Conservation (phyloP, 306 rosid genomes). For the Ammopiptanthus mongolicus region DNA sequence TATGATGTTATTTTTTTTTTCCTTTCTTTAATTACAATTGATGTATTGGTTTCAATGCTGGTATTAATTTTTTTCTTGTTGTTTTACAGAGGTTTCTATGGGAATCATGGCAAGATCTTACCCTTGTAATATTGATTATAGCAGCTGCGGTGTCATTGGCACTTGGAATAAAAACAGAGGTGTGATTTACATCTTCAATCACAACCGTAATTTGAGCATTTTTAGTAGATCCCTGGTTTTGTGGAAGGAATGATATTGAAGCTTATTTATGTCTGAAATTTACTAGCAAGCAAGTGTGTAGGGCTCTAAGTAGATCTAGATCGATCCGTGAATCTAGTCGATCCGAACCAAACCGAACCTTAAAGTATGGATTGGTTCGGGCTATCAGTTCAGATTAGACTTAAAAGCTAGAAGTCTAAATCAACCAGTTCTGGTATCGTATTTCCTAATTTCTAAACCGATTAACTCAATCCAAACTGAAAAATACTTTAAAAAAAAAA, state of each 20-base stretch:
- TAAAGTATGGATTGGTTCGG: too few species aligned
- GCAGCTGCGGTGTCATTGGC: slow-evolving; percentile 83
- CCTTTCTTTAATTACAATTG: not conserved
- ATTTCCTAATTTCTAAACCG: too few species aligned
- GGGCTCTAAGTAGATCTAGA: too few species aligned
- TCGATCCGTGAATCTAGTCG: too few species aligned
- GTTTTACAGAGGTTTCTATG: slow-evolving; percentile 79
- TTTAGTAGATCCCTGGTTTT: not conserved
- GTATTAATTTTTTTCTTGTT: slow-evolving; percentile 9
- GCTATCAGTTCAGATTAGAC: too few species aligned
- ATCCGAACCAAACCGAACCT: too few species aligned
- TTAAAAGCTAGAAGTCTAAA: too few species aligned
- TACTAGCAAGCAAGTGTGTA: not conserved
- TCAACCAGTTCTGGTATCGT: too few species aligned
- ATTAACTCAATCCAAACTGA: too few species aligned
- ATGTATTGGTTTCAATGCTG: slow-evolving; percentile 1
- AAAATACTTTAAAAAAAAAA: too few species aligned
- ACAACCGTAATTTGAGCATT: slow-evolving; percentile 1
- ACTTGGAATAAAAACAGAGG: slow-evolving; percentile 93
- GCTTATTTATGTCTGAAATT: not conserved
- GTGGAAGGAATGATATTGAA: not conserved
- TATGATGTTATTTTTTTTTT: not conserved
- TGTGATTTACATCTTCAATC: slow-evolving; percentile 20
- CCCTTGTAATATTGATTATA: slow-evolving; percentile 81
- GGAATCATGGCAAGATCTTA: slow-evolving; percentile 99